Percentiles rank a stretch among this genome's conserved stretches.
phyloP scores from a whole-genome alignment of 176 grass and related monocot species.

The Luzula sylvatica region DNA sequence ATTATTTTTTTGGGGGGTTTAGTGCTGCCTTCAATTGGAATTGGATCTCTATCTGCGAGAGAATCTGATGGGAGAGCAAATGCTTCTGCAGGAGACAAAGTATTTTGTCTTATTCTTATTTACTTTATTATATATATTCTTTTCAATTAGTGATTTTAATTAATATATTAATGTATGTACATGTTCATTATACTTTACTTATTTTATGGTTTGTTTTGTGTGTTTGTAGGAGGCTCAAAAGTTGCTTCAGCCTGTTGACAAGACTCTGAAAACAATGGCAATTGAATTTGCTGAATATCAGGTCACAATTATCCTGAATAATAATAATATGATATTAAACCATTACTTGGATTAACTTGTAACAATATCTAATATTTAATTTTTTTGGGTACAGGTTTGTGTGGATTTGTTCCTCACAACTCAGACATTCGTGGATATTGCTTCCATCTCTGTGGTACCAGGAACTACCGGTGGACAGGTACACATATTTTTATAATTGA shows the following conservation, averaged over 20 bases:
- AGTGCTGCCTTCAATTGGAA: slow-evolving; percentile 72
- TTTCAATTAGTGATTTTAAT: background rate
- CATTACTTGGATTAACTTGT: background rate
- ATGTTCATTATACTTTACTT: too few species aligned
- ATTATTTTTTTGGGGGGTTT: slow-evolving; percentile 17
- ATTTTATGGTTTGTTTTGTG: background rate
- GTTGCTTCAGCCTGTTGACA: slow-evolving; percentile 63
- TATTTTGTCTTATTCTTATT: slow-evolving; percentile 6
- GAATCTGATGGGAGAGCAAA: slow-evolving; percentile 82
- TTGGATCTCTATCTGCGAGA: slow-evolving; percentile 77
- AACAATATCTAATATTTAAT: too few species aligned
- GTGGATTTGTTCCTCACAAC: slow-evolving; percentile 81
- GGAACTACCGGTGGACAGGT: slow-evolving; percentile 75
- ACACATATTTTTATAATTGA: slow-evolving; percentile 21
- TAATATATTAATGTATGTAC: too few species aligned
- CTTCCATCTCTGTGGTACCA: slow-evolving; percentile 72
- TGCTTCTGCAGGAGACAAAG: slow-evolving; percentile 64
- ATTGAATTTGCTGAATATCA: slow-evolving; percentile 91
- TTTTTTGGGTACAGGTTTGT: slow-evolving; percentile 55
- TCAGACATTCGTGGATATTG: slow-evolving; percentile 68
- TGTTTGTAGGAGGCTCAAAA: slow-evolving; percentile 65
- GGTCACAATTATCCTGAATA: slow-evolving; percentile 18
- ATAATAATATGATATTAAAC: background rate
- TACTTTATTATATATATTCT: background rate
- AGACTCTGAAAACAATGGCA: slow-evolving; percentile 78